Evolutionary conservation across 1,284 basidiomycete species (phyloP).

Genomic region (Puccinia hordei): DNA sequence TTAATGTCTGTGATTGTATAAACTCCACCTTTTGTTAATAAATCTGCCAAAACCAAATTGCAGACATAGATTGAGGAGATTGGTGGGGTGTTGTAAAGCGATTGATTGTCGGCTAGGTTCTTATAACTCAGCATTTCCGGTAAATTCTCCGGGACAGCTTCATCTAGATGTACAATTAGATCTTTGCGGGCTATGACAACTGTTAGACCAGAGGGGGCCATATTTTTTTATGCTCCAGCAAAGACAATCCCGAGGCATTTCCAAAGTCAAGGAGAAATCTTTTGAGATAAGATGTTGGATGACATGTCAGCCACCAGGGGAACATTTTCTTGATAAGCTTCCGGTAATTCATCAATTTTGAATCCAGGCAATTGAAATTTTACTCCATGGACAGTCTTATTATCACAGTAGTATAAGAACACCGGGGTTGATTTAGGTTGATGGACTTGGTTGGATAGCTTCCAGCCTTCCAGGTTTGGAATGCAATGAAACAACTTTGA

Average conservation of each 20-base stretch:
- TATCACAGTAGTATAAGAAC: constrained; percentile 97
- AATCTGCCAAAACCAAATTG: constrained; percentile 78
- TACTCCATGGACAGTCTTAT: constrained; percentile 96
- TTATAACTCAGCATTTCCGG: constrained; percentile 84
- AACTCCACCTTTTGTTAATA: constrained; percentile 69
- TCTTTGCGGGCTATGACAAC: constrained; percentile 90
- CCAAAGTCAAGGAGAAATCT: constrained; percentile 66
- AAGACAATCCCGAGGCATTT: constrained; percentile 89
- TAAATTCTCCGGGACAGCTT: constrained; percentile 71
- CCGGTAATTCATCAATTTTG: constrained; percentile 76
- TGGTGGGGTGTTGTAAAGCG: constrained; percentile 92
- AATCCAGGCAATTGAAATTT: constrained; percentile 83
- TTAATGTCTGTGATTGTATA: constrained; percentile 71
- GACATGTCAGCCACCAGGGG: constrained; percentile 95
- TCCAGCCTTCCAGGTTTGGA: constrained; percentile 72
- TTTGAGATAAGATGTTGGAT: constrained; percentile 94
- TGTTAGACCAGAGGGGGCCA: constrained; percentile 91
- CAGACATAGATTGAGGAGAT: constrained; percentile 90
- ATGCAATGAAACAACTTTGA: constrained; percentile 76
- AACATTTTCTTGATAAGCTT: constrained; percentile 62
- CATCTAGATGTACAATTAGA: constrained; percentile 82
- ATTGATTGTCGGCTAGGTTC: constrained; percentile 74
- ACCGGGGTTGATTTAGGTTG: constrained; percentile 65
- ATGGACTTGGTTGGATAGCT: constrained; percentile 66
- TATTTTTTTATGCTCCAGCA: constrained; percentile 98